Evolutionary conservation across 2,329 filamentous ascomycete genomes (phyloP).

Genomic region (Fusarium sacchari): DNA sequence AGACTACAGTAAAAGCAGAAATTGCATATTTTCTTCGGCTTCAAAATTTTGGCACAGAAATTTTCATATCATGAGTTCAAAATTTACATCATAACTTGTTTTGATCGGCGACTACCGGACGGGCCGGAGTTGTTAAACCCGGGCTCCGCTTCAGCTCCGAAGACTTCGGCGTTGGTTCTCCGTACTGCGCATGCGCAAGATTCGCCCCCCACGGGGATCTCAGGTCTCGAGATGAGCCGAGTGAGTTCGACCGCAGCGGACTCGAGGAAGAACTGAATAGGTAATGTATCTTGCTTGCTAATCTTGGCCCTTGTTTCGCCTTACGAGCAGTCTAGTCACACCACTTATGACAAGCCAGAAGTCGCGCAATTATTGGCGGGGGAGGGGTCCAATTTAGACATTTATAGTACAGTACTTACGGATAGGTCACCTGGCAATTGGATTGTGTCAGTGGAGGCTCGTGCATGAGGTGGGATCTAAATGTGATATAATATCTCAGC

Average conservation of each 20-base stretch:
- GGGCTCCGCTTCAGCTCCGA: conserved; percentile 38
- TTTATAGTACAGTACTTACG: not conserved
- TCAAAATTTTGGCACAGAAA: not conserved
- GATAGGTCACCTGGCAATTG: conserved; percentile 24
- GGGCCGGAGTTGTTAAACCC: conserved; percentile 20
- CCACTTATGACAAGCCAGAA: conserved; percentile 36
- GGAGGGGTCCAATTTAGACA: not conserved
- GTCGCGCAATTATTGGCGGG: conserved; percentile 27
- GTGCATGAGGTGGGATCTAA: conserved; percentile 28
- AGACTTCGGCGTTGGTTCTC: conserved; percentile 28
- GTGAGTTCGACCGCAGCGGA: not conserved
- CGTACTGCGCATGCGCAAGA: conserved; percentile 4
- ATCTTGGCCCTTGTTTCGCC: not conserved
- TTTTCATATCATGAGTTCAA: not conserved
- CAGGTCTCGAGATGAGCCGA: conserved; percentile 2
- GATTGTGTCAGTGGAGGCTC: conserved; percentile 30
- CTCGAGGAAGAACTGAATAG: not conserved
- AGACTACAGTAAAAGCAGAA: not conserved
- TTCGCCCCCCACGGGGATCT: not conserved
- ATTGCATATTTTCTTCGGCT: not conserved
- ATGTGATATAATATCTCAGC: conserved; percentile 40
- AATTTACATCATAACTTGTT: not conserved
- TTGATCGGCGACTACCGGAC: conserved; percentile 25
- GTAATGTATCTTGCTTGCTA: not conserved
- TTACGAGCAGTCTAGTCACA: conserved; percentile 31